Evolutionary conservation across 768 basidiomycete species (phyloP).

Genomic region (Asterophora lycoperdoides): DNA sequence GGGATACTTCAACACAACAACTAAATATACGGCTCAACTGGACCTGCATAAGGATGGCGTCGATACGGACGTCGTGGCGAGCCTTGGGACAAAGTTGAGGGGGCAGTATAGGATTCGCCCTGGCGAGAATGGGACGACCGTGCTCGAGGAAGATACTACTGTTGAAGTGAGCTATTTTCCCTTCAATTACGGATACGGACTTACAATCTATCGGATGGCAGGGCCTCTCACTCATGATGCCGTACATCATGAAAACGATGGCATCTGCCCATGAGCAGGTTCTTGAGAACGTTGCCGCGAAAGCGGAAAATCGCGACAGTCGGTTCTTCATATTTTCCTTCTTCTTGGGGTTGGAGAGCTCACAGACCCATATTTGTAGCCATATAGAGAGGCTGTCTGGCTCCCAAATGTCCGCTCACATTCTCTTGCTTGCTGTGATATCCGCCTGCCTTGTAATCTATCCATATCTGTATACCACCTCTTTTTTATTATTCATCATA

Average conservation of each 20-base stretch:
- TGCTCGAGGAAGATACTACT: constrained; percentile 24
- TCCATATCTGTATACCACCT: constrained; percentile 1
- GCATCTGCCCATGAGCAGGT: constrained; percentile 23
- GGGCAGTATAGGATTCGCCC: constrained; percentile 15
- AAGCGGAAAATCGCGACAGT: constrained; percentile 18
- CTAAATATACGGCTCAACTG: constrained; percentile 23
- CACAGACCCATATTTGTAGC: neutral
- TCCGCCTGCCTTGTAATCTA: neutral
- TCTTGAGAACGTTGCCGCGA: constrained; percentile 24
- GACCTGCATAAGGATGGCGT: constrained; percentile 22
- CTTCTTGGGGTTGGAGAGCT: neutral
- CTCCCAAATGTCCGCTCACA: neutral
- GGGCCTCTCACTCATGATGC: constrained; percentile 32
- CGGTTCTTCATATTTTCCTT: constrained; percentile 4
- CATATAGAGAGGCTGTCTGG: neutral
- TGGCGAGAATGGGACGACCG: constrained; percentile 15
- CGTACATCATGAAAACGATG: constrained; percentile 30
- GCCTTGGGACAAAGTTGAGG: constrained; percentile 23
- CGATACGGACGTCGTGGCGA: constrained; percentile 19
- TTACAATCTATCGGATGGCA: constrained; percentile 8
- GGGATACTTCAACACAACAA: constrained; percentile 21
- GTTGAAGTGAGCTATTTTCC: constrained; percentile 23
- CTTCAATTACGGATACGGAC: neutral
- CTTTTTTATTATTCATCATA: constrained; percentile 3
- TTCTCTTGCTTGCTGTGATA: neutral